Conservation (phyloP, 2,329 filamentous ascomycete species). For the Hypoxylon sp. region DNA sequence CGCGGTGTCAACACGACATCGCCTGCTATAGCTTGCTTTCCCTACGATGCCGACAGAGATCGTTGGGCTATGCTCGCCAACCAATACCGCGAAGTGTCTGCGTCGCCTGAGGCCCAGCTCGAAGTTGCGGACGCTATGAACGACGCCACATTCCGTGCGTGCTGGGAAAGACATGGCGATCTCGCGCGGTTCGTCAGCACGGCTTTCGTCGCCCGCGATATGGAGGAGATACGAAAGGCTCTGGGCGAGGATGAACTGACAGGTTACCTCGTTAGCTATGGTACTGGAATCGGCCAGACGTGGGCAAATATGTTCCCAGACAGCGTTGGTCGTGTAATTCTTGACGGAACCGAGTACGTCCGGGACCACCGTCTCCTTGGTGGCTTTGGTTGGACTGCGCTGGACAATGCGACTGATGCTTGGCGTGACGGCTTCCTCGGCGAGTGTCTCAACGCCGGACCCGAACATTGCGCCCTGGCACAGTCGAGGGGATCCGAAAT, state of each 20-base stretch:
- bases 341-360: conserved; percentile 64
- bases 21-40: conserved; percentile 61
- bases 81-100: conserved; percentile 56
- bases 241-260: conserved; percentile 62
- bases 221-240: conserved; percentile 62
- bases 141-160: conserved; percentile 59
- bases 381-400: conserved; percentile 61
- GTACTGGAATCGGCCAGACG: conserved; percentile 65
- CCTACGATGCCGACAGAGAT: conserved; percentile 60
- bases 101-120: conserved; percentile 55
- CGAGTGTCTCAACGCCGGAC: conserved; percentile 63
- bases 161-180: conserved; percentile 59
- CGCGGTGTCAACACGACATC: conserved; percentile 63
- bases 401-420: conserved; percentile 63
- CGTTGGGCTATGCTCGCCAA: conserved; percentile 58
- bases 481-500: conserved; percentile 47
- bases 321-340: conserved; percentile 61
- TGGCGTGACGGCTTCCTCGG: conserved; percentile 65
- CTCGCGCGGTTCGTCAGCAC: conserved; percentile 61
- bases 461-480: conserved; percentile 60
- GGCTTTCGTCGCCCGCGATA: conserved; percentile 60
- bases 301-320: conserved; percentile 65
- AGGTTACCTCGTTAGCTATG: conserved; percentile 64
- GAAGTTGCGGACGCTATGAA: conserved; percentile 61
- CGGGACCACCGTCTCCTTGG: conserved; percentile 60